A percentile compares a stretch with the other conserved stretches of the same genome.
phyloP scores from a whole-genome alignment of 129 eudicot genomes.

The Escallonia herrerae region DNA sequence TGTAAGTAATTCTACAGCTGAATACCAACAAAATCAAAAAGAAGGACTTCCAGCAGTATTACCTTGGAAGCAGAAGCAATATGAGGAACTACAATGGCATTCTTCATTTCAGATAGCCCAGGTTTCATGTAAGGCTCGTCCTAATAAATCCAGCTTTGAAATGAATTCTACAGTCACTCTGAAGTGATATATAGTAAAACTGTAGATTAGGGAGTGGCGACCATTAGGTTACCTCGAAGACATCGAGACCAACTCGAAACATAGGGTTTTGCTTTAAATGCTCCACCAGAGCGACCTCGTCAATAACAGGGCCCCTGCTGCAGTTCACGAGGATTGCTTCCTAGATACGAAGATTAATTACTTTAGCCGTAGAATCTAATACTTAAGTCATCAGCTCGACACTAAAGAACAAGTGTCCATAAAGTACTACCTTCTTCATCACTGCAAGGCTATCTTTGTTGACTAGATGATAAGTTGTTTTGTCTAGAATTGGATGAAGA shows the following conservation, averaged over 20 bases:
- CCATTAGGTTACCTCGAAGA: constrained; percentile 54
- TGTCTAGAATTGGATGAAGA: constrained; percentile 93
- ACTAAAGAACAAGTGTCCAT: not conserved
- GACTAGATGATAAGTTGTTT: constrained; percentile 95
- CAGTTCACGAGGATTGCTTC: constrained; percentile 94
- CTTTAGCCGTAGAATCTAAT: constrained; percentile 3
- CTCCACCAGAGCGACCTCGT: constrained; percentile 94
- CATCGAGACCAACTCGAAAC: constrained; percentile 99
- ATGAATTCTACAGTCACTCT: not conserved
- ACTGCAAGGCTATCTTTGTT: constrained; percentile 84
- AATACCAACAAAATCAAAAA: not conserved
- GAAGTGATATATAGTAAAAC: not conserved
- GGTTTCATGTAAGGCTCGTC: constrained; percentile 99
- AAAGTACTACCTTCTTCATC: constrained; percentile 76
- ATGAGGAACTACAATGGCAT: constrained; percentile 95
- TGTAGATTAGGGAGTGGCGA: not conserved
- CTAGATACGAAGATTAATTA: constrained; percentile 26
- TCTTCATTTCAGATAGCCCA: constrained; percentile 92
- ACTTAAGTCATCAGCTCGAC: not conserved
- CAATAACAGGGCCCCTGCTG: constrained; percentile 95
- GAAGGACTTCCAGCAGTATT: not conserved
- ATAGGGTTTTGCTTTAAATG: constrained; percentile 83
- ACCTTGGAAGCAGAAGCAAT: constrained; percentile 99
- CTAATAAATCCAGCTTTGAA: constrained; percentile 13
- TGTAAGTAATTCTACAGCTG: constrained; percentile 1